phyloP scores from a whole-genome alignment of 176 grass and related monocot species.

The Avena eriantha region DNA sequence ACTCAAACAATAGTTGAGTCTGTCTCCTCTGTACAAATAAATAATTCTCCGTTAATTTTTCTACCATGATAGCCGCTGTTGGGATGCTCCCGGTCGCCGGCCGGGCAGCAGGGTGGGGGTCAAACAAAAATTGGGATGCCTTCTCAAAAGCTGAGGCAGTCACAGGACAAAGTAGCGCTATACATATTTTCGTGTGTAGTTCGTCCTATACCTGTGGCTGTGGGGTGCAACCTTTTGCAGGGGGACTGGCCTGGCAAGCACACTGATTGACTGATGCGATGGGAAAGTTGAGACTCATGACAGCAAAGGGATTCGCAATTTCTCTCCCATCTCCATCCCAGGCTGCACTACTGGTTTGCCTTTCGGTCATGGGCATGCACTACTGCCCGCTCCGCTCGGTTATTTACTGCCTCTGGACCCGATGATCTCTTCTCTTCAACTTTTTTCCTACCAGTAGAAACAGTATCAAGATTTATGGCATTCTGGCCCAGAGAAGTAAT shows the following conservation, averaged over 20 bases:
- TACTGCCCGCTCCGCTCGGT: not conserved
- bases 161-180: constrained; percentile 2
- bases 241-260: not conserved
- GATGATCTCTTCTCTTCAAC: not conserved
- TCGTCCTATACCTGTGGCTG: constrained; percentile 13
- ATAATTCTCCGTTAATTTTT: not conserved
- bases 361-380: not conserved
- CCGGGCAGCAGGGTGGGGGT: not conserved
- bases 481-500: not conserved
- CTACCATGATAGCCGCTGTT: not conserved
- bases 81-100: not conserved
- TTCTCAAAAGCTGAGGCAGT: constrained; percentile 9
- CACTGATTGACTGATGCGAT: constrained; percentile 34
- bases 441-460: not conserved
- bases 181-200: not conserved
- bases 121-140: not conserved
- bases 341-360: not conserved
- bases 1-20: no score
- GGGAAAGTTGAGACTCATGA: constrained; percentile 42
- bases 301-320: constrained; percentile 36
- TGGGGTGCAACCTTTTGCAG: constrained; percentile 35
- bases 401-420: not conserved
- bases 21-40: no score
- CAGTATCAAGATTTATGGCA: not conserved
- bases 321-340: not conserved